phyloP scores from a whole-genome alignment of 305 asterid species.

The Fraxinus latifolia region DNA sequence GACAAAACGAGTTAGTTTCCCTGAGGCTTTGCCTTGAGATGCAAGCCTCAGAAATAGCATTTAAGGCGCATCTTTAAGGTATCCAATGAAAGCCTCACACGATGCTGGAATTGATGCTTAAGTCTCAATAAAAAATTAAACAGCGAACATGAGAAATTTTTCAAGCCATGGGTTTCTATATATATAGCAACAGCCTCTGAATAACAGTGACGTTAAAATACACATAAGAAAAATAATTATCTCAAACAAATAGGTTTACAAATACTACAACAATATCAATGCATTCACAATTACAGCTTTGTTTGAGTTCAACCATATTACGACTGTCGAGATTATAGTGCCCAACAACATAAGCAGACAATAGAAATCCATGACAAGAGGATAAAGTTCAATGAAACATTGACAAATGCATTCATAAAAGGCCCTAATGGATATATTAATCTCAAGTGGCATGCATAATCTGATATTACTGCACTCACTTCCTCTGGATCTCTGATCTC shows the following conservation, averaged over 20 bases:
- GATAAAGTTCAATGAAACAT: background rate
- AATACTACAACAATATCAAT: background rate
- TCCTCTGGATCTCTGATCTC: constrained; percentile 76
- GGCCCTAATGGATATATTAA: background rate
- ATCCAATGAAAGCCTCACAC: background rate
- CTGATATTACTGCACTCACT: constrained; percentile 47
- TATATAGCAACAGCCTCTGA: background rate
- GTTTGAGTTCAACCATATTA: background rate
- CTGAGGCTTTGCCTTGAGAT: background rate
- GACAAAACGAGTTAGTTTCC: background rate
- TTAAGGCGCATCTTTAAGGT: background rate
- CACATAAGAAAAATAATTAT: background rate
- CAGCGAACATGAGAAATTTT: background rate
- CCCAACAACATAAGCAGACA: background rate
- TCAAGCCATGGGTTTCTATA: background rate
- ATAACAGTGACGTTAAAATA: background rate
- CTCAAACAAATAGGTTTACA: background rate
- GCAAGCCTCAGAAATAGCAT: background rate
- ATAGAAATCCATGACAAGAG: background rate
- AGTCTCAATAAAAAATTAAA: background rate
- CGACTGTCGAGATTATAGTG: background rate
- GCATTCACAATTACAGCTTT: background rate
- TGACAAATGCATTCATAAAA: background rate
- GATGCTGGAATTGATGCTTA: background rate
- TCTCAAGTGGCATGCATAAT: background rate